phyloP scores from a whole-genome alignment of 1,284 basidiomycete species.

The Porodaedalea pini region DNA sequence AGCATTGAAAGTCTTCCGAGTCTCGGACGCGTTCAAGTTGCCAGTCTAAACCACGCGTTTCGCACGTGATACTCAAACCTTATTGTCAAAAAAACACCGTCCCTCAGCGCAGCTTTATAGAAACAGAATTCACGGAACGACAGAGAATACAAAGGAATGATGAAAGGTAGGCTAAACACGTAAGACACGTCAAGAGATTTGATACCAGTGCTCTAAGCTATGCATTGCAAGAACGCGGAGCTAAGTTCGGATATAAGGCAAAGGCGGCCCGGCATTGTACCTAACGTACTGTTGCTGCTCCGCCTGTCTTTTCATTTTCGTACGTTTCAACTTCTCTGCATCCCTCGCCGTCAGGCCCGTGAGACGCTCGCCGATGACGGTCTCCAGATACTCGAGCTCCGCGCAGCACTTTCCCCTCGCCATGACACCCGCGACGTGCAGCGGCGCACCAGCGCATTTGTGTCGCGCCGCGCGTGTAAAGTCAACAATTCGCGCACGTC shows the following conservation, averaged over 20 bases:
- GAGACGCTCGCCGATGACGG: neutral
- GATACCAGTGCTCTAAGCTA: too few relatives aligned
- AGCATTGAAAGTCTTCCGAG: too few relatives aligned
- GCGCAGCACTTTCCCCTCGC: neutral
- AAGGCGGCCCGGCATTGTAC: neutral
- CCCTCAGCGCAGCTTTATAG: too few relatives aligned
- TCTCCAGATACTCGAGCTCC: conserved; percentile 5
- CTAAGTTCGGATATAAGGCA: neutral
- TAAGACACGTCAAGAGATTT: too few relatives aligned
- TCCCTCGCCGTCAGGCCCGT: neutral
- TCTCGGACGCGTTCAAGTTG: too few relatives aligned
- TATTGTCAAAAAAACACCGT: too few relatives aligned
- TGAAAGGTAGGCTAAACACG: too few relatives aligned
- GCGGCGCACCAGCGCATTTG: neutral
- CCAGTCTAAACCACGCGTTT: too few relatives aligned
- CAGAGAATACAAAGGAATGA: too few relatives aligned
- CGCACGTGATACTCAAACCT: too few relatives aligned
- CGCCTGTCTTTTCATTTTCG: neutral
- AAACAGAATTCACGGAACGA: too few relatives aligned
- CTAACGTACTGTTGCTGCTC: neutral
- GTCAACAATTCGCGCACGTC: conserved; percentile 36
- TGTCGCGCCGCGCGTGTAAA: conserved; percentile 26
- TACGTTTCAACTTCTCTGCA: neutral
- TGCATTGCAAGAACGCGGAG: neutral
- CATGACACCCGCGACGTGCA: neutral